A percentile compares a stretch with the other conserved stretches of the same genome.
phyloP scores from a whole-genome alignment of 2,329 filamentous ascomycete species.

The Colletotrichum tropicale region DNA sequence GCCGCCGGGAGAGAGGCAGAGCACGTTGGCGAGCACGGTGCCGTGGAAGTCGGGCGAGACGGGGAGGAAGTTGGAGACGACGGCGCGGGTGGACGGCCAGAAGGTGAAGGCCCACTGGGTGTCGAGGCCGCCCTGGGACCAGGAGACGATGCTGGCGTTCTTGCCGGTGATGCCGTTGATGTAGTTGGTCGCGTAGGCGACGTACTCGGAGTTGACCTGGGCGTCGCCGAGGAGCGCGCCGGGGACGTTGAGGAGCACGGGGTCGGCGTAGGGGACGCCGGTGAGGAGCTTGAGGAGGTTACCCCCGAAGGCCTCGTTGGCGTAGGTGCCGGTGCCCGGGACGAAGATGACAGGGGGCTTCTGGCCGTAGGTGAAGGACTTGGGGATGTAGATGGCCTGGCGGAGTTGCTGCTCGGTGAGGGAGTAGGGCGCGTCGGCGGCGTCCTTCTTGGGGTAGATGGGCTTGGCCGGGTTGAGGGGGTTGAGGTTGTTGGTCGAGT shows the following conservation, averaged over 20 bases:
- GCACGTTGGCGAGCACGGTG: constrained; percentile 21
- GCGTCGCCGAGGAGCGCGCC: constrained; percentile 48
- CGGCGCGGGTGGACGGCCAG: constrained; percentile 53
- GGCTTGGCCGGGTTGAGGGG: background rate
- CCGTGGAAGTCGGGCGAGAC: constrained; percentile 54
- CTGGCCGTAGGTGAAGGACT: constrained; percentile 48
- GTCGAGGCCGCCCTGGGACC: constrained; percentile 60
- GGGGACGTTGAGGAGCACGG: constrained; percentile 62
- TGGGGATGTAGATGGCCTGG: constrained; percentile 56
- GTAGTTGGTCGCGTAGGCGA: constrained; percentile 64
- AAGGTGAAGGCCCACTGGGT: constrained; percentile 64
- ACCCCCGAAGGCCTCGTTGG: constrained; percentile 45
- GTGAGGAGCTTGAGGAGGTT: constrained; percentile 55
- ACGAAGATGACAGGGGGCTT: constrained; percentile 55
- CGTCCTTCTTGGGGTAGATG: constrained; percentile 39
- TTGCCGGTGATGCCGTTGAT: constrained; percentile 43
- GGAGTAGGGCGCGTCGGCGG: constrained; percentile 52
- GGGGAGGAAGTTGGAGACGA: constrained; percentile 54
- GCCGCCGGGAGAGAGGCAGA: constrained; percentile 3
- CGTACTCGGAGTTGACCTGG: constrained; percentile 58
- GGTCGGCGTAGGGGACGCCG: constrained; percentile 45
- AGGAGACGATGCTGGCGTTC: constrained; percentile 51
- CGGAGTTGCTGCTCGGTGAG: constrained; percentile 50
- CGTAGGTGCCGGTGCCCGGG: constrained; percentile 56
- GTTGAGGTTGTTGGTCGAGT: constrained; percentile 4